Percentiles rank a stretch among this genome's conserved stretches.
Conservation (phyloP, 139 green algal genomes). For the Chlamydomonas sphaeroides region DNA sequence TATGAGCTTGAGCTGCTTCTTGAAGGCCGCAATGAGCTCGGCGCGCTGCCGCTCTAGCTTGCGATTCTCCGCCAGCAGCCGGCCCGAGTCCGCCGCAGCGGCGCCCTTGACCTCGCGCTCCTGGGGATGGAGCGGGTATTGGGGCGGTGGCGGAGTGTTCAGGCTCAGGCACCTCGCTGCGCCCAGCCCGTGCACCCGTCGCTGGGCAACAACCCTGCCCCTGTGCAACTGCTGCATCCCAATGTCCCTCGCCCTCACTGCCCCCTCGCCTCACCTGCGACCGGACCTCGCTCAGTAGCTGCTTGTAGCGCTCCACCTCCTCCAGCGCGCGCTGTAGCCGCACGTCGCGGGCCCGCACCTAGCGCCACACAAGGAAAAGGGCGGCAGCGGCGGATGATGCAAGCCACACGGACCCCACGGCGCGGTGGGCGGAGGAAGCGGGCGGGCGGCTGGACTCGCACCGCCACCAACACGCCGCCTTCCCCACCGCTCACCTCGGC, state of each 20-base stretch:
- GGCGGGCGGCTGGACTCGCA: too few relatives aligned
- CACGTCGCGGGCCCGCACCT: constrained; percentile 66
- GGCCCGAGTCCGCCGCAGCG: constrained; percentile 60
- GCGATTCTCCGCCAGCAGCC: constrained; percentile 71
- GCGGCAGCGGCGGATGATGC: constrained; percentile 33
- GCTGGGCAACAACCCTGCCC: too few relatives aligned
- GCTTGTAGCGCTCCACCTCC: constrained; percentile 76
- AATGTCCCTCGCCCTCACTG: too few relatives aligned
- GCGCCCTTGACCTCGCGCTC: constrained; percentile 66
- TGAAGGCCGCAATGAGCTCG: constrained; percentile 80
- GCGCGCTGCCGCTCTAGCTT: constrained; percentile 78
- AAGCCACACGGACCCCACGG: too few relatives aligned
- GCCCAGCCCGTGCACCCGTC: too few relatives aligned
- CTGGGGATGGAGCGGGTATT: constrained; percentile 22
- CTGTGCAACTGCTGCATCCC: too few relatives aligned
- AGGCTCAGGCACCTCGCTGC: too few relatives aligned
- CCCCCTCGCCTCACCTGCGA: constrained; percentile 35
- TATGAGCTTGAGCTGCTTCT: constrained; percentile 89
- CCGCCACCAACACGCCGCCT: too few relatives aligned
- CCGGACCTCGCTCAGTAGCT: constrained; percentile 68
- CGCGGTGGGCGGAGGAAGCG: too few relatives aligned
- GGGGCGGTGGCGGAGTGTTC: too few relatives aligned
- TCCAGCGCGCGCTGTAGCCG: constrained; percentile 76
- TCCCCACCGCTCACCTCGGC: constrained; percentile 24
- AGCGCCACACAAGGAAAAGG: too few relatives aligned